Evolutionary conservation across 2,329 filamentous ascomycete genomes (phyloP).

Genomic region (Domatiomyces globalis): DNA sequence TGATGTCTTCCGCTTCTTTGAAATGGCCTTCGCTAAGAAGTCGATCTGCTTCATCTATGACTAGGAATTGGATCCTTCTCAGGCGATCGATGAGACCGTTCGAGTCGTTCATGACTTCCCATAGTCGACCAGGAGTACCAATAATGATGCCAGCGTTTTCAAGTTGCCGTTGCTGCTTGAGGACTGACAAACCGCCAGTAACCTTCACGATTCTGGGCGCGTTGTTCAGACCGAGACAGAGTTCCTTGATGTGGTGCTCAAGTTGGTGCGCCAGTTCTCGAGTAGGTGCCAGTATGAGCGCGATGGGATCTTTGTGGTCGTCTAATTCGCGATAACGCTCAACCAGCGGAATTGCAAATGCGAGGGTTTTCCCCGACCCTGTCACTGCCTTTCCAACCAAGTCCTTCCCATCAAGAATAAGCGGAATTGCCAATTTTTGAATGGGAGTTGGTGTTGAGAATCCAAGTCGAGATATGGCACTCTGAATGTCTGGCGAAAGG

Average conservation of each 20-base stretch:
- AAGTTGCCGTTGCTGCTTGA: slow-evolving; percentile 81
- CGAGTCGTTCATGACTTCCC: slow-evolving; percentile 79
- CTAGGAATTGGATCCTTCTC: slow-evolving; percentile 62
- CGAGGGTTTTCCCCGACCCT: slow-evolving; percentile 90
- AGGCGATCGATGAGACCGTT: slow-evolving; percentile 55
- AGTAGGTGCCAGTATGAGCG: slow-evolving; percentile 78
- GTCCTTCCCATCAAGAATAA: slow-evolving; percentile 70
- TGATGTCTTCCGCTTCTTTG: slow-evolving; percentile 80
- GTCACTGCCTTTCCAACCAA: slow-evolving; percentile 93
- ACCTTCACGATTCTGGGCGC: slow-evolving; percentile 59
- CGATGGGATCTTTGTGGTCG: slow-evolving; percentile 38
- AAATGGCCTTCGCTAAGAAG: slow-evolving; percentile 87
- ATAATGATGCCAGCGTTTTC: slow-evolving; percentile 82
- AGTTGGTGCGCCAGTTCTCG: slow-evolving; percentile 89
- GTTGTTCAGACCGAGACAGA: slow-evolving; percentile 55
- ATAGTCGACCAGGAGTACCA: slow-evolving; percentile 78
- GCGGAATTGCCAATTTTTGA: slow-evolving; percentile 64
- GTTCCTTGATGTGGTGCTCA: slow-evolving; percentile 60
- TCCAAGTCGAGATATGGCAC: slow-evolving; percentile 61
- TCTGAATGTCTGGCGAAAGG: slow-evolving; percentile 57
- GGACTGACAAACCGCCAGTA: slow-evolving; percentile 82
- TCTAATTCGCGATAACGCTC: slow-evolving; percentile 47
- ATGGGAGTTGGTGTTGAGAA: slow-evolving; percentile 73
- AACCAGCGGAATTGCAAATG: slow-evolving; percentile 85
- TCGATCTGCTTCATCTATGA: slow-evolving; percentile 88